These are phyloP conservation scores for Pleurotus tuoliensis DNA, from an alignment of 768 basidiomycete genomes.

Conservation along the genomic window DNA sequence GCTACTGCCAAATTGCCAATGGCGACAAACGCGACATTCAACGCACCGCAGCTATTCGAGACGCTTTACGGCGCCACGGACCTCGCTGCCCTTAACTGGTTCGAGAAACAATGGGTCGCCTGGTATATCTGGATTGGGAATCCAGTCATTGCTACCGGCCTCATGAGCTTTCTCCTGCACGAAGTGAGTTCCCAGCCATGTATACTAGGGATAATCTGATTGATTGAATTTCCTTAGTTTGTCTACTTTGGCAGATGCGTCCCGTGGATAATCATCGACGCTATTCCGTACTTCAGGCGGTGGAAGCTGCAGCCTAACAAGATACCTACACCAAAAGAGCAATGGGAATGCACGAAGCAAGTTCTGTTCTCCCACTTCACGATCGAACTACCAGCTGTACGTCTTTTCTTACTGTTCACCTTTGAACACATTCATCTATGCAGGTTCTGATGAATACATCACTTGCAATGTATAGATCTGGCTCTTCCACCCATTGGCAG, in stretches of 20 bases:
- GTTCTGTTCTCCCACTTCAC: conserved; percentile 96
- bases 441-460: neutral
- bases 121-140: conserved; percentile 89
- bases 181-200: conserved; percentile 58
- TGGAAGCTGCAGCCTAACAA: conserved; percentile 95
- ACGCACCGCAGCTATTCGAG: conserved; percentile 21
- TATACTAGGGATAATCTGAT: neutral
- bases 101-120: conserved; percentile 77
- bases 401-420: conserved; percentile 20
- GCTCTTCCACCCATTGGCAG: conserved; percentile 89
- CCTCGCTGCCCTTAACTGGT: conserved; percentile 56
- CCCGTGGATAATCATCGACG: conserved; percentile 95
- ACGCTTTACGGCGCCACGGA: conserved; percentile 57
- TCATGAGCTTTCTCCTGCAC: conserved; percentile 90
- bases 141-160: conserved; percentile 87
- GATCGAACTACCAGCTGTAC: conserved; percentile 83
- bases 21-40: conserved; percentile 2
- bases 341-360: conserved; percentile 94
- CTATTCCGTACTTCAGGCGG: conserved; percentile 86
- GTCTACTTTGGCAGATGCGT: conserved; percentile 96
- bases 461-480: conserved; percentile 54
- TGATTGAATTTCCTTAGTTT: conserved; percentile 41
- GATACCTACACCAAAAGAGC: conserved; percentile 72
- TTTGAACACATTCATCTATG: neutral
- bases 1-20: neutral